These are phyloP conservation scores for Sordaria brevicollis DNA, from an alignment of 495 filamentous ascomycete genomes.

Conservation along the genomic window DNA sequence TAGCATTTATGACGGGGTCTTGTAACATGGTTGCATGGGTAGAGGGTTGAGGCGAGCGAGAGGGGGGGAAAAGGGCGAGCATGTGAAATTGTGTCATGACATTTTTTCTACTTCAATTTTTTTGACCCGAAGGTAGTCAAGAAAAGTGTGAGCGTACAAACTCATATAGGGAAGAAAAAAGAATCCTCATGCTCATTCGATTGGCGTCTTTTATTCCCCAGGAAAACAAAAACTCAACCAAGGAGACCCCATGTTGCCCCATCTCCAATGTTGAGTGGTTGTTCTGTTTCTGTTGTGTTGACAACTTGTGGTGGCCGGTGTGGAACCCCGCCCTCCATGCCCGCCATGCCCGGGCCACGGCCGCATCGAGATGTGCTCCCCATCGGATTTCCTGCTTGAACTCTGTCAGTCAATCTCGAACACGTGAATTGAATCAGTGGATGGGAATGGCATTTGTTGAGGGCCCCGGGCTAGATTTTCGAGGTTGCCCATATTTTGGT, in stretches of 20 bases:
- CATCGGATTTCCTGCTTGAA: slow-evolving; percentile 1
- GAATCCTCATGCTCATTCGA: neutral
- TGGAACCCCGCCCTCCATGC: neutral
- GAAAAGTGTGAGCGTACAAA: too few relatives aligned
- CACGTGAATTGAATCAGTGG: slow-evolving; percentile 9
- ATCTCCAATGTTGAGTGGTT: neutral
- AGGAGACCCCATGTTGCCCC: neutral
- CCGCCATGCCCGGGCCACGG: neutral
- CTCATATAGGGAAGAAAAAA: neutral
- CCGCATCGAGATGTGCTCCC: neutral
- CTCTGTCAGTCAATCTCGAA: neutral
- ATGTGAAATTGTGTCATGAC: neutral
- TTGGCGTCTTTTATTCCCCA: neutral
- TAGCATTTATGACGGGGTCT: neutral
- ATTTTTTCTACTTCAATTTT: too few relatives aligned
- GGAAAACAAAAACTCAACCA: neutral
- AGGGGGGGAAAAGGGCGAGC: neutral
- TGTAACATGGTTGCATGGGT: neutral
- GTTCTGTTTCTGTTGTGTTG: neutral
- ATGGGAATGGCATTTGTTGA: slow-evolving; percentile 9
- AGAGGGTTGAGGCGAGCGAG: too few relatives aligned
- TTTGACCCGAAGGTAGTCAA: too few relatives aligned
- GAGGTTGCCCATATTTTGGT: neutral
- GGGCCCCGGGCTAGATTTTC: neutral
- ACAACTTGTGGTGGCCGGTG: neutral